phyloP scores from a whole-genome alignment of 2,329 filamentous ascomycete genomes.

The Trichoderma afroharzianum region DNA sequence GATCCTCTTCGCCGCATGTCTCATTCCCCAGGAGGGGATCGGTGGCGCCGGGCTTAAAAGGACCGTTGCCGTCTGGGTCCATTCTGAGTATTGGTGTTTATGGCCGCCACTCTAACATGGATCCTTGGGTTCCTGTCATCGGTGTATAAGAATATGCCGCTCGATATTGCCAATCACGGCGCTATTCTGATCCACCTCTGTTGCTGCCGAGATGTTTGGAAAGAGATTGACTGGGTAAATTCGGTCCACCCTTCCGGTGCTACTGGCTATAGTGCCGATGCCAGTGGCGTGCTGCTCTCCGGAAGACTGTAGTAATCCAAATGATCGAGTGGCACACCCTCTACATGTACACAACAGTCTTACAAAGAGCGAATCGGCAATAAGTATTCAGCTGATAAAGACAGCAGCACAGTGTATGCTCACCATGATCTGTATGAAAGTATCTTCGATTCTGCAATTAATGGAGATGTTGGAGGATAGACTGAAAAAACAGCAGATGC shows the following conservation, averaged over 20 bases:
- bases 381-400: neutral
- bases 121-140: neutral
- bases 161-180: neutral
- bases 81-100: neutral
- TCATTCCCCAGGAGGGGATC: conserved; percentile 4
- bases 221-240: neutral
- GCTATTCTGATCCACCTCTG: neutral
- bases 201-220: neutral
- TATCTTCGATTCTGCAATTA: neutral
- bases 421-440: neutral
- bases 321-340: neutral
- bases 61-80: neutral
- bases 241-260: neutral
- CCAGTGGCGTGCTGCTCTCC: neutral
- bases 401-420: neutral
- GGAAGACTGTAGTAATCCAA: neutral
- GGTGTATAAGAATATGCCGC: neutral
- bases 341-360: neutral
- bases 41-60: neutral
- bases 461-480: neutral
- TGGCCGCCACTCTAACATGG: neutral
- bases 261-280: neutral
- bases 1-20: neutral
- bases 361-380: neutral
- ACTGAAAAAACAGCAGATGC: neutral